These are phyloP conservation scores for Calvatia gigantea DNA, from an alignment of 768 basidiomycete genomes.

Conservation along the genomic window DNA sequence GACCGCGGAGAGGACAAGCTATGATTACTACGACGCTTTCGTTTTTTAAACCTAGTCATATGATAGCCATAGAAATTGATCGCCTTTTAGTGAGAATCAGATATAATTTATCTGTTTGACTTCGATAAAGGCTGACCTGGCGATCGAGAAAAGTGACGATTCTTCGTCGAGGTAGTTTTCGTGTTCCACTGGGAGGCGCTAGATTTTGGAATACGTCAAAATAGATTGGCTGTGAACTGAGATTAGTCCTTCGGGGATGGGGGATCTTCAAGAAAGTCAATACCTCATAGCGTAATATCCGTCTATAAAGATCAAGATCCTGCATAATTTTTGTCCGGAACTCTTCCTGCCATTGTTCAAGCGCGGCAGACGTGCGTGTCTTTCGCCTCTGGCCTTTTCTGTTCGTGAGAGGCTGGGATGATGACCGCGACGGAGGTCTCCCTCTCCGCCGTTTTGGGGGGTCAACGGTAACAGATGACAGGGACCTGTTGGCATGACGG, in stretches of 20 bases:
- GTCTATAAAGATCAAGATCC: slow-evolving; percentile 46
- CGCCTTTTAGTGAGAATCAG: slow-evolving; percentile 30
- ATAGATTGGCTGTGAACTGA: slow-evolving; percentile 46
- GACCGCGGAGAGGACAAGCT: not conserved
- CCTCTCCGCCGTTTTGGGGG: not conserved
- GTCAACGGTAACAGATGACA: not conserved
- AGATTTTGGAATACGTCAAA: slow-evolving; percentile 49
- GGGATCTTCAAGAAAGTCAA: too few species aligned
- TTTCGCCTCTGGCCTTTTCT: not conserved
- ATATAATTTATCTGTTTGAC: not conserved
- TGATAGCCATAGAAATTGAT: slow-evolving; percentile 52
- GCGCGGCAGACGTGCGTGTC: not conserved
- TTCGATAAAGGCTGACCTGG: slow-evolving; percentile 34
- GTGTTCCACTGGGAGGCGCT: slow-evolving; percentile 28
- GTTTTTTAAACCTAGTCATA: not conserved
- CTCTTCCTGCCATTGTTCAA: slow-evolving; percentile 33
- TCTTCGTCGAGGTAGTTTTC: slow-evolving; percentile 29
- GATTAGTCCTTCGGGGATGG: not conserved
- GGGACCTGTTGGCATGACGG: not conserved
- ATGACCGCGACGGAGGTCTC: not conserved
- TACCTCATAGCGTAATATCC: slow-evolving; percentile 68
- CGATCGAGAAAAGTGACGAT: slow-evolving; percentile 53
- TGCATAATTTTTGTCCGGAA: slow-evolving; percentile 40
- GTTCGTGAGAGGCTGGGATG: not conserved
- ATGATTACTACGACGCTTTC: not conserved